Evolutionary conservation across 1,284 basidiomycete species (phyloP).

Genomic region (Leucoagaricus sp.): DNA sequence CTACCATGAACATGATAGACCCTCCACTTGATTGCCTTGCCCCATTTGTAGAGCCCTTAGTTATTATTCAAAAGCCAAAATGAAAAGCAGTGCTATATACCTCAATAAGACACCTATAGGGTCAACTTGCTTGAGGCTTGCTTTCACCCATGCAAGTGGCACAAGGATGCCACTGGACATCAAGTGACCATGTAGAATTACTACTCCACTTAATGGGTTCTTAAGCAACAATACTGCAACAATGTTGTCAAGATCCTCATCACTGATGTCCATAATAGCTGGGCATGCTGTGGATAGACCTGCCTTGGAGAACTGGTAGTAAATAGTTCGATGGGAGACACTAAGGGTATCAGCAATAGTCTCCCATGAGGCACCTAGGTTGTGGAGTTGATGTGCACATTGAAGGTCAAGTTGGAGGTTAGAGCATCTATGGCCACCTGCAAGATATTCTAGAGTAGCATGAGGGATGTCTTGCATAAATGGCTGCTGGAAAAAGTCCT

Average conservation of each 20-base stretch:
- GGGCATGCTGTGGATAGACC: not conserved
- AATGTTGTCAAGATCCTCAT: not conserved
- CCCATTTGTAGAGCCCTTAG: too few species aligned
- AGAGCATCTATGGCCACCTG: too few species aligned
- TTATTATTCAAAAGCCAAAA: not conserved
- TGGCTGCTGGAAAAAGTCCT: too few species aligned
- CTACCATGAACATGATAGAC: slow-evolving; percentile 19
- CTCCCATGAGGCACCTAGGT: not conserved
- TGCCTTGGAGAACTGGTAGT: not conserved
- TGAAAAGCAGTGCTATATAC: not conserved
- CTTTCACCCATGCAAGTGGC: not conserved
- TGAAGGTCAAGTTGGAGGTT: too few species aligned
- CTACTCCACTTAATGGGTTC: not conserved
- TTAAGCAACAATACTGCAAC: not conserved
- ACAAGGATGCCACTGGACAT: not conserved
- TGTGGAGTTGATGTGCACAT: not conserved
- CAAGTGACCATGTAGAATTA: not conserved
- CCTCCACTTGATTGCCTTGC: slow-evolving; percentile 13
- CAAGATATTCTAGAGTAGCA: too few species aligned
- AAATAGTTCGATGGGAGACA: not conserved
- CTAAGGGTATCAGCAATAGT: not conserved
- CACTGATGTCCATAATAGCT: not conserved
- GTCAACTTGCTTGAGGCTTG: not conserved
- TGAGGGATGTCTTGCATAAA: too few species aligned
- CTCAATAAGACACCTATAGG: not conserved